Evolutionary conservation across 2,329 filamentous ascomycete genomes (phyloP).

Genomic region (Lasiodiplodia gonubiensis): DNA sequence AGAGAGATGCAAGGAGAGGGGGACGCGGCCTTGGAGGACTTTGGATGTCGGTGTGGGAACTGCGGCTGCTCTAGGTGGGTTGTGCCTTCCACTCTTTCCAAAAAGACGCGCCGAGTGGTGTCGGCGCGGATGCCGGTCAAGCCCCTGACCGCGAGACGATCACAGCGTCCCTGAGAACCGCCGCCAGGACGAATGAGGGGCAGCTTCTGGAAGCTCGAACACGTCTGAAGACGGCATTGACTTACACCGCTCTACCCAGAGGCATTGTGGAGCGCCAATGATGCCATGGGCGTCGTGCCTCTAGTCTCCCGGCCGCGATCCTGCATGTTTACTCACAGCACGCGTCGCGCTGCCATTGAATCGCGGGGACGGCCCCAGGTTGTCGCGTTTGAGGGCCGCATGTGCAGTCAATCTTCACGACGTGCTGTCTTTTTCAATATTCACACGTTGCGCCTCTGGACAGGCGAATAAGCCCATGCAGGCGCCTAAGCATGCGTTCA

Average conservation of each 20-base stretch:
- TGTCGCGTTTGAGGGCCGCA: conserved; percentile 10
- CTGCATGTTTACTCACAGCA: not conserved
- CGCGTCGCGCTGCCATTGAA: not conserved
- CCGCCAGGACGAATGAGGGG: conserved; percentile 14
- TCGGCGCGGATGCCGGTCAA: conserved; percentile 25
- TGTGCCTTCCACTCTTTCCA: conserved; percentile 18
- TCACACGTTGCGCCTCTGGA: conserved; percentile 5
- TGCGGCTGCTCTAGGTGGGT: conserved; percentile 4
- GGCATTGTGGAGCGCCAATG: conserved; percentile 11
- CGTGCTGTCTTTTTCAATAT: not conserved
- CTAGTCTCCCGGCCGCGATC: not conserved
- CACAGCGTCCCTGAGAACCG: conserved; percentile 16
- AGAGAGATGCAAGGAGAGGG: not conserved
- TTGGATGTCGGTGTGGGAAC: not conserved
- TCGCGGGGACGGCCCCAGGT: not conserved
- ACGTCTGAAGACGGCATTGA: conserved; percentile 25
- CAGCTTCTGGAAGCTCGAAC: conserved; percentile 24
- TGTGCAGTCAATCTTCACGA: not conserved
- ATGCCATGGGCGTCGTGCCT: conserved; percentile 16
- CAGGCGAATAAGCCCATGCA: not conserved
- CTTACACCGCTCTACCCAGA: conserved; percentile 23
- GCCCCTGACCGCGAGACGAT: conserved; percentile 19
- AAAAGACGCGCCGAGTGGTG: conserved; percentile 27
- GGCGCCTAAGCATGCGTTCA: not conserved
- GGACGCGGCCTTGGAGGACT: not conserved